Base-by-base conservation (phyloP, 2,329 filamentous ascomycete species). In the Clarireedia monteithiana region DNA sequence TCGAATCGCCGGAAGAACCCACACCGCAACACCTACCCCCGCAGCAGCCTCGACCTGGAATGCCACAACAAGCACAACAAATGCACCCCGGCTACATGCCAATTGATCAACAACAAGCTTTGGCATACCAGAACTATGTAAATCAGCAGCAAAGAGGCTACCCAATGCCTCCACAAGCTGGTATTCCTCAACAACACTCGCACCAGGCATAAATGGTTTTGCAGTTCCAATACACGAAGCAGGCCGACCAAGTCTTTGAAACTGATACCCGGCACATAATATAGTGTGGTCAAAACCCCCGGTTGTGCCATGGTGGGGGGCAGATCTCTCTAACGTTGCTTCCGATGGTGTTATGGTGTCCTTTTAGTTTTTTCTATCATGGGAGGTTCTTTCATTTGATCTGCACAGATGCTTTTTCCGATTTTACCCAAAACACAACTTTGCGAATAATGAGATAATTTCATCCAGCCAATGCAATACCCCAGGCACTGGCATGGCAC, bases 1-100 rank as follows among this genome's bases (percentile, higher is more conserved):
- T 90, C 67, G 91, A 96, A 63, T 95, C 92, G 1, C 91, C 92
- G 53, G 94, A 97, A 73, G 94, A 97, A 72, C 85, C 91, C 59
- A 74, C 84, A 61, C 85, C 88, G 67, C 82, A 81, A 67, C 88
- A 91, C 66, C 80, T 95, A 57, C 88, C 87, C 48, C 82, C 86
- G 42, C 77, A 78, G 58, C 73, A 74, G 64, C 52, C 48, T 59
- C 81, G 85, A 54, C 66, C 74, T 12, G 84, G 83, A 64, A 88
- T 91, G 73, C 83, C 86, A 47, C 80, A 66, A 39, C 68, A 77
- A 66, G 77, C 77, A 66, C 72, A 75, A 44, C 81, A 81, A 60
- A 85, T 88, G 81, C 81, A 82, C 44, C 77, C 77, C 57, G 76
- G 74, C 73, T 88, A 80, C 72, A 84, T 90, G 67, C 80, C 84